Evolutionary conservation across 371 early-diverging fungal genomes (phyloP), one percentile per base, ranked within the genome.

Genomic region (Zychaea mexicana): DNA sequence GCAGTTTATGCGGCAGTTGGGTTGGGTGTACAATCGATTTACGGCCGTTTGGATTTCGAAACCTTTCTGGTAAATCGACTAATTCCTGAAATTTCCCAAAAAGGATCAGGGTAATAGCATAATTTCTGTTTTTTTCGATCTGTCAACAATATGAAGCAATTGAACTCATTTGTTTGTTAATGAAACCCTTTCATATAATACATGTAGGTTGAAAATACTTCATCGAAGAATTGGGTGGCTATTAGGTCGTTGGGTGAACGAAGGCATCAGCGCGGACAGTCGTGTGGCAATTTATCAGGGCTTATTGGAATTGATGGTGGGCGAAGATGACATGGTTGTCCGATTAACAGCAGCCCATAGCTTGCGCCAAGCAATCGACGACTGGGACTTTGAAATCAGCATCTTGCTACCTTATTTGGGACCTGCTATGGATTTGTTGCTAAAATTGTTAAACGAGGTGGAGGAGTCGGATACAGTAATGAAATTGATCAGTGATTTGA

Each of bases 361-460:
- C 52, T 74, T 96, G 5, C 74, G 80, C 31, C 71, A 72, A 38
- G 89, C 89, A 42, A 81, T 91, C 7, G 95, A 95, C 61, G 95
- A 96, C 63, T 93, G 92, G 93, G 94, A 93, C 61, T 96, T 96
- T 76, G 93, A 92, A 38, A 78, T 89, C 3, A 71, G 74, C 0
- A 76, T 81, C 24, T 92, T 96, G 53, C 60, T 81, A 24, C 92
- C 93, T 2, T 95, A 85, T 71, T 66, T 93, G 36, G 90, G 87
- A 27, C 71, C 72, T 5, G 77, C 87, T 26, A 80, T 96, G 59
- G 74, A 82, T 30, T 60, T 79, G 15, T 61, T 93, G 13, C 73
- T 87, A 5, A 66, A 60, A 1, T 55, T 94, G 38, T 67, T 96
- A 39, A 74, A 78, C 12, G 82, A 88, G n/a, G 87, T 88, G 0